Conservation (phyloP, 331 rosid genomes). For the Dryas integrifolia region DNA sequence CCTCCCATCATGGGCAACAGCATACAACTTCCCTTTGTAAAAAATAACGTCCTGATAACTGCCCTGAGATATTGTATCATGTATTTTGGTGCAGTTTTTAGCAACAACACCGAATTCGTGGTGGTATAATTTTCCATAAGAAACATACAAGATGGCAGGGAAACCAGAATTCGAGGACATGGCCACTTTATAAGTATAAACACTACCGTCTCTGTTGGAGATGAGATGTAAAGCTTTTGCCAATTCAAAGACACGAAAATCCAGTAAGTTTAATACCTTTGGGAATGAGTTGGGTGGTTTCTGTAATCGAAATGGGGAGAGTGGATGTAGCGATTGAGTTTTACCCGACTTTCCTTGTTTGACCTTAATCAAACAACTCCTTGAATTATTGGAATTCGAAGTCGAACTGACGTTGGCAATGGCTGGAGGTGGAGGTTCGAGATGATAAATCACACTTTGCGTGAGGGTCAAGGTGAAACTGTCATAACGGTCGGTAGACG, state of each 20-base stretch:
- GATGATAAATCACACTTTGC: neutral
- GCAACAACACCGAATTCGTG: neutral
- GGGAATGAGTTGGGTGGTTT: neutral
- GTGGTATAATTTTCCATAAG: neutral
- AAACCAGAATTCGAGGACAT: neutral
- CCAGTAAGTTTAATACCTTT: neutral
- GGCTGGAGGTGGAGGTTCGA: neutral
- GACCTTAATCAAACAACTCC: neutral
- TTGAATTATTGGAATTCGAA: neutral
- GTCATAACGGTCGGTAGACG: no score
- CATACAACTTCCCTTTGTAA: conserved; percentile 2
- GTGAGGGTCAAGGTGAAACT: neutral
- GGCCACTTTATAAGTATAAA: neutral
- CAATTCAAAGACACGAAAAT: neutral
- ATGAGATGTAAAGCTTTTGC: neutral
- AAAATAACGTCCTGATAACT: neutral
- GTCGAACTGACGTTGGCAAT: no score
- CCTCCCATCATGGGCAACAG: neutral
- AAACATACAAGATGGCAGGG: neutral
- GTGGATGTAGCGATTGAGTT: neutral
- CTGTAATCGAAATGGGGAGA: neutral
- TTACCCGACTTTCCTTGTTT: neutral
- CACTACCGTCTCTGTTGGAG: no score
- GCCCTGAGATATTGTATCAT: neutral
- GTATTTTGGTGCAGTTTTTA: neutral